Evolutionary conservation across 306 rosid genomes (phyloP).

Genomic region (Crotalaria pallida): DNA sequence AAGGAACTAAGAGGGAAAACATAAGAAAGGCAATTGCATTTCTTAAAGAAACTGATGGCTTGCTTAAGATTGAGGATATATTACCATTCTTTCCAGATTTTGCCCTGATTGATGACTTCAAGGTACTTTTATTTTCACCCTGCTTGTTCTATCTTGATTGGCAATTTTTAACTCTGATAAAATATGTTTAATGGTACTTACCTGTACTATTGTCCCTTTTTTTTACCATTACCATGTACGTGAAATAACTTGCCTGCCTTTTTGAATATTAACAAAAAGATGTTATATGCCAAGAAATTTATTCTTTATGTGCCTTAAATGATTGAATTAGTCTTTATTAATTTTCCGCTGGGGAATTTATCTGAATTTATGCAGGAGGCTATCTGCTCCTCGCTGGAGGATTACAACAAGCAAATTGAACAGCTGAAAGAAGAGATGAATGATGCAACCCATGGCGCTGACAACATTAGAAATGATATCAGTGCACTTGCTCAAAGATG

Average conservation of each 20-base stretch:
- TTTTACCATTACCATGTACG: background rate
- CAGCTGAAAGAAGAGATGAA: constrained; percentile 92
- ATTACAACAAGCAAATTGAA: constrained; percentile 98
- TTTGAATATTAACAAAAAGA: constrained; percentile 7
- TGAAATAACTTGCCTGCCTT: background rate
- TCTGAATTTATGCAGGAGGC: constrained; percentile 64
- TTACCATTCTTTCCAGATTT: constrained; percentile 97
- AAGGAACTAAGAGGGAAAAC: constrained; percentile 96
- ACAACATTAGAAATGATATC: constrained; percentile 92
- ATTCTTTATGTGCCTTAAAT: background rate
- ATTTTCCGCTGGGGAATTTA: background rate
- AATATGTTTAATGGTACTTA: background rate
- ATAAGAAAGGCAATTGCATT: constrained; percentile 96
- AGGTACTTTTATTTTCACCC: constrained; percentile 41
- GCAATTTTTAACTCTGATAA: constrained; percentile 1
- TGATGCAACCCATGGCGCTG: constrained; percentile 97
- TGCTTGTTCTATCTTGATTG: constrained; percentile 12
- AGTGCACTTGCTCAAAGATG: constrained; percentile 98
- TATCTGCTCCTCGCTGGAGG: constrained; percentile 89
- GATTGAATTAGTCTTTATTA: constrained; percentile 9
- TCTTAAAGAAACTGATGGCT: constrained; percentile 97
- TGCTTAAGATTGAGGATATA: constrained; percentile 92
- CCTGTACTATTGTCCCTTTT: background rate
- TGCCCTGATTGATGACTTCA: constrained; percentile 94
- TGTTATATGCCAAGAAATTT: constrained; percentile 4